Evolutionary conservation across 2,329 filamentous ascomycete genomes (phyloP).

Genomic region (Apiospora malaysiana): DNA sequence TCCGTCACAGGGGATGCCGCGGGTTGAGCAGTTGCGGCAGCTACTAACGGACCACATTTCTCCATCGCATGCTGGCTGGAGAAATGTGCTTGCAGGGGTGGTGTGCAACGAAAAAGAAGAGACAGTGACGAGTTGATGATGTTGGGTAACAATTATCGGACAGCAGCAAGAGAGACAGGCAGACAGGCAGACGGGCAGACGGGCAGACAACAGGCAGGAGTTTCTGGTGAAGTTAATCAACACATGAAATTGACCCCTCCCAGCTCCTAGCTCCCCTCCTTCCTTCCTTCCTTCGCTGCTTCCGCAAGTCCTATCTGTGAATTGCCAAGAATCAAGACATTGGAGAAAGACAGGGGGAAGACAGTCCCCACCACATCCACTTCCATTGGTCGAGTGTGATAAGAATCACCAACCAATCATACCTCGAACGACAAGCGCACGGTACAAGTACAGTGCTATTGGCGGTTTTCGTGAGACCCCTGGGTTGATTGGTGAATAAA

Average conservation of each 20-base stretch:
- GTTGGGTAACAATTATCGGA: not conserved
- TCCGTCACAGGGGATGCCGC: not conserved
- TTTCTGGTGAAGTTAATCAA: not conserved
- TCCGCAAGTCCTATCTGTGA: not conserved
- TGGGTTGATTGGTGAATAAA: too few relatives aligned
- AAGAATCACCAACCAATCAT: not conserved
- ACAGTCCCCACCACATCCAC: not conserved
- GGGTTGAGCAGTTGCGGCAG: not conserved
- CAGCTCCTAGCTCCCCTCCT: not conserved
- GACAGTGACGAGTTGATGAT: not conserved
- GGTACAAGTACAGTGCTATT: too few relatives aligned
- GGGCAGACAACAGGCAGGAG: too few relatives aligned
- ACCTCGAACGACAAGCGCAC: not conserved
- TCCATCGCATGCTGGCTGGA: constrained; percentile 6
- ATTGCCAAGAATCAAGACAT: not conserved
- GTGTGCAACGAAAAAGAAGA: not conserved
- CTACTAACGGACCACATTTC: constrained; percentile 13
- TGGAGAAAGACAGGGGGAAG: not conserved
- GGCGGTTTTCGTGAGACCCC: too few relatives aligned
- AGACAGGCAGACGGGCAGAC: too few relatives aligned
- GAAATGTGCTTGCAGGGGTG: not conserved
- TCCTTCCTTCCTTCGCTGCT: not conserved
- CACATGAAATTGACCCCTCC: not conserved
- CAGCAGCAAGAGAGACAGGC: not conserved
- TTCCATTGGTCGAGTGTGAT: not conserved